A percentile compares a stretch with the other conserved stretches of the same genome.
Evolutionary conservation across 139 green algal genomes (phyloP).

Genomic region (Nannochloris sp.): DNA sequence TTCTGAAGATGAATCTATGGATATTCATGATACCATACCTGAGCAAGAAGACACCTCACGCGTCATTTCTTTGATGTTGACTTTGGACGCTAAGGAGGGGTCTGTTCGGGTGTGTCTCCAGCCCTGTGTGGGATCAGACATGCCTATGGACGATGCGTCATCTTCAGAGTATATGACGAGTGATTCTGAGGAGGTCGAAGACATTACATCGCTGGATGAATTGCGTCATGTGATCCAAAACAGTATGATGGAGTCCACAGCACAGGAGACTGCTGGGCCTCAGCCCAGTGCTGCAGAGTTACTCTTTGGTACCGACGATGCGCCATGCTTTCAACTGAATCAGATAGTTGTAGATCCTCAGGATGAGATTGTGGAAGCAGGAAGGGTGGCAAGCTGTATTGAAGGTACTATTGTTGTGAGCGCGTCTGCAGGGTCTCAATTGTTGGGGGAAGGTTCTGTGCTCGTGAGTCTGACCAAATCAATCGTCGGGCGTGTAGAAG

Average conservation of each 20-base stretch:
- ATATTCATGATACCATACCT: not conserved
- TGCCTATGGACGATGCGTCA: not conserved
- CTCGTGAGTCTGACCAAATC: conserved; percentile 21
- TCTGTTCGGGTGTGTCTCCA: too few relatives aligned
- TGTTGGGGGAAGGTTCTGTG: conserved; percentile 33
- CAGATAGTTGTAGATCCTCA: conserved; percentile 16
- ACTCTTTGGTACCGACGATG: too few relatives aligned
- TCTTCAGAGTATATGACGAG: not conserved
- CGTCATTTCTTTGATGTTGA: too few relatives aligned
- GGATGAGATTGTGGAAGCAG: conserved; percentile 21
- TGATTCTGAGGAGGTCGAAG: conserved; percentile 6
- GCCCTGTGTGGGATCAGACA: too few relatives aligned
- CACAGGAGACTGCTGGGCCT: conserved; percentile 15
- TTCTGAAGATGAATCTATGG: not conserved
- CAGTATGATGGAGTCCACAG: too few relatives aligned
- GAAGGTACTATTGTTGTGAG: conserved; percentile 42
- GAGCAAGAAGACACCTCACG: not conserved
- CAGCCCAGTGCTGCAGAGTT: conserved; percentile 6
- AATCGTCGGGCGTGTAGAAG: conserved; percentile 33
- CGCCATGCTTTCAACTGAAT: not conserved
- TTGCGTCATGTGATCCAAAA: not conserved
- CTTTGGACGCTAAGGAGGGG: too few relatives aligned
- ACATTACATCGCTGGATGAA: not conserved
- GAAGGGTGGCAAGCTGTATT: conserved; percentile 22
- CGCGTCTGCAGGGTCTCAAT: conserved; percentile 11